Percentiles rank a stretch among this genome's conserved stretches.
These are phyloP conservation scores for Ascochyta pisi DNA, from an alignment of 2,329 filamentous ascomycete species.

Conservation along the genomic window DNA sequence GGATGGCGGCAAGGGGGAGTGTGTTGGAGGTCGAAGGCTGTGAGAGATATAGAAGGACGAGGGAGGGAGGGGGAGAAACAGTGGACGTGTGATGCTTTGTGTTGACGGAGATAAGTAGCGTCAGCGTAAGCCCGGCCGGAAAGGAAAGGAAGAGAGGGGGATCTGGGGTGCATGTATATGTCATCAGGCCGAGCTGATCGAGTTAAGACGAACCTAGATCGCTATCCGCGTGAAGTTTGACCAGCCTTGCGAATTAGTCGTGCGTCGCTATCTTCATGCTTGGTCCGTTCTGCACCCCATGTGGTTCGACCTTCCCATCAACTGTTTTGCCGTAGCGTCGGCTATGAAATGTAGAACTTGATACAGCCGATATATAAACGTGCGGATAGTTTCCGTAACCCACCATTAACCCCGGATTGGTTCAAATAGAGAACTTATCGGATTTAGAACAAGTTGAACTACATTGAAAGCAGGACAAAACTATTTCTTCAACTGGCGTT, in stretches of 20 bases:
- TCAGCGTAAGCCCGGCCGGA: neutral
- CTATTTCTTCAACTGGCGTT: no score
- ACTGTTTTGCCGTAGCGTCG: neutral
- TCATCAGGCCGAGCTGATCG: neutral
- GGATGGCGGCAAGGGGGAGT: no score
- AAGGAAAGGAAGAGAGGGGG: neutral
- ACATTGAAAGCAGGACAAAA: slow-evolving; percentile 11
- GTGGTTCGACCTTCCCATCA: no score
- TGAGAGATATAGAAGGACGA: no score
- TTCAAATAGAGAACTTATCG: no score
- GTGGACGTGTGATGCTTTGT: neutral
- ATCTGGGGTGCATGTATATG: neutral
- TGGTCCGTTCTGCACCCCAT: no score
- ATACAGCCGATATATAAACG: neutral
- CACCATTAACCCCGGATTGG: slow-evolving; percentile 6
- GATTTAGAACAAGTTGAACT: no score
- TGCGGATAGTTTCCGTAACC: neutral
- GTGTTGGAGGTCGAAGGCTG: no score
- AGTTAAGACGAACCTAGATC: neutral
- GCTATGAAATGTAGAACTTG: neutral
- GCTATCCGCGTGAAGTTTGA: neutral
- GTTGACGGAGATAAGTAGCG: neutral
- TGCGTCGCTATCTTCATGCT: no score
- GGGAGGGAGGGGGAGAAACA: neutral
- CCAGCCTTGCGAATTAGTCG: neutral